Evolutionary conservation across 139 green algal species (phyloP), one percentile per base, ranked within the genome.

Genomic region (Tetradesmus obliquus): DNA sequence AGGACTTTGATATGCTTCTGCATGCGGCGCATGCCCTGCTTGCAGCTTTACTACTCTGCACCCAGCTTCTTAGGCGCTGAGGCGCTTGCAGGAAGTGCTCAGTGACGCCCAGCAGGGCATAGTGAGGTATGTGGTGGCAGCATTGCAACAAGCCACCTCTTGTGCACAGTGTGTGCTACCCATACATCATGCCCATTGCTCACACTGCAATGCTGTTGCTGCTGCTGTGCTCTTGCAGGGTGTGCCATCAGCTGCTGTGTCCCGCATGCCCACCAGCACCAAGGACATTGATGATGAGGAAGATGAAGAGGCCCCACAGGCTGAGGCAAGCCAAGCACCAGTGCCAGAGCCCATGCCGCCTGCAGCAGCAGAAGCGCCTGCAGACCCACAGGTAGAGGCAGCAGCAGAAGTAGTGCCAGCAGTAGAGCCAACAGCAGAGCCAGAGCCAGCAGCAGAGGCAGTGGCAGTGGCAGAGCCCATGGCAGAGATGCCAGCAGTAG

Each of bases 341-440:
- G 97, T 99, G 22, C 83, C 99, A 4, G 98, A 96, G 0, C 92
- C 96, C n/a, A 99, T 99, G 97, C 96, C 98, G 5, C 98, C 97
- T 92, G 93, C 93, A 12, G 79, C 60, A 17, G 89, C 87, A 1
- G 94, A 93, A 17, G 83, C 86, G 0, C 74, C 91, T 13, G n/a
- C 60, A 6, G 17, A 76, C 17, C 66, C 2, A 24, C 66, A 17
- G 5, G 66, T 76, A 76, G 66, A 3, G 53, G 32, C 32, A 32
- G 74, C 15, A 4, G 51, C 79, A 54, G 20, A 15, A 54, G 79
- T 55, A 84, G 66, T 24, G 66, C 45, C 45, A 84, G 45, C 45
- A 55, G 85, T 55, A 8, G 24, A 60, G 84, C 4, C n/a, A 85
- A 2, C n/a, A 55, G 6, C 45, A 57, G 79, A 54, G 2, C 1